These are phyloP conservation scores for Cenchrus fungigraminus DNA, from an alignment of 176 grass and related monocot species.

Conservation along the genomic window DNA sequence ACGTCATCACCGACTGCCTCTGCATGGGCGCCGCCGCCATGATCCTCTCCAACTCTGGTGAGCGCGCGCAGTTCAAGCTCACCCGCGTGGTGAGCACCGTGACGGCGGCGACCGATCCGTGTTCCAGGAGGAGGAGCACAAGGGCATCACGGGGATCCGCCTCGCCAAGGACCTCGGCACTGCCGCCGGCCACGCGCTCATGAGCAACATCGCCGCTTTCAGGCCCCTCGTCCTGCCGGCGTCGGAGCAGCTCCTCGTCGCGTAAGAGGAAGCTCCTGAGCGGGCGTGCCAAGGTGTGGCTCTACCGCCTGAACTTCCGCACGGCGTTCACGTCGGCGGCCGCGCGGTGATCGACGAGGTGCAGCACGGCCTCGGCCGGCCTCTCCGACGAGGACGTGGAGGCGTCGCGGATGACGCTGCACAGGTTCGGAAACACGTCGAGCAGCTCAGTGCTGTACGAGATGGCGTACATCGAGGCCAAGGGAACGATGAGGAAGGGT, in stretches of 20 bases:
- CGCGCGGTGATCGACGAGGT: conserved; percentile 45
- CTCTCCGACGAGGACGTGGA: conserved; percentile 49
- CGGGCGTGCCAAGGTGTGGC: conserved; percentile 29
- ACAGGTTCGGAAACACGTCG: conserved; percentile 49
- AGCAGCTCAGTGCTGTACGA: conserved; percentile 49
- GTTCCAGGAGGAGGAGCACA: conserved; percentile 57
- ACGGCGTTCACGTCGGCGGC: conserved; percentile 58
- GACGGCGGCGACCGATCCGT: conserved; percentile 47
- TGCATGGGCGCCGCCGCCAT: conserved; percentile 57
- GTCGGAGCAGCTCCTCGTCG: conserved; percentile 48
- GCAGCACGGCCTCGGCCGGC: conserved; percentile 38
- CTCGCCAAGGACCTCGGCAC: conserved; percentile 51
- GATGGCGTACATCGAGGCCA: conserved; percentile 46
- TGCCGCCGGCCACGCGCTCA: conserved; percentile 47
- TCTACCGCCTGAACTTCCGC: conserved; percentile 59
- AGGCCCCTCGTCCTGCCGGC: conserved; percentile 46
- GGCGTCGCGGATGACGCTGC: conserved; percentile 56
- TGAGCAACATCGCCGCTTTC: conserved; percentile 46
- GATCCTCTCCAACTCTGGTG: conserved; percentile 42
- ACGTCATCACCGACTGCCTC: conserved; percentile 59
- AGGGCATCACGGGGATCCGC: conserved; percentile 51
- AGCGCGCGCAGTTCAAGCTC: conserved; percentile 30
- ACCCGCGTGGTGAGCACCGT: conserved; percentile 28
- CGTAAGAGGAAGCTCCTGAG: conserved; percentile 38
- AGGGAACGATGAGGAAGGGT: conserved; percentile 19